Percentiles rank a stretch among this genome's conserved stretches.
Evolutionary conservation across 2,329 filamentous ascomycete genomes (phyloP).

Genomic region (Drechmeria coniospora): DNA sequence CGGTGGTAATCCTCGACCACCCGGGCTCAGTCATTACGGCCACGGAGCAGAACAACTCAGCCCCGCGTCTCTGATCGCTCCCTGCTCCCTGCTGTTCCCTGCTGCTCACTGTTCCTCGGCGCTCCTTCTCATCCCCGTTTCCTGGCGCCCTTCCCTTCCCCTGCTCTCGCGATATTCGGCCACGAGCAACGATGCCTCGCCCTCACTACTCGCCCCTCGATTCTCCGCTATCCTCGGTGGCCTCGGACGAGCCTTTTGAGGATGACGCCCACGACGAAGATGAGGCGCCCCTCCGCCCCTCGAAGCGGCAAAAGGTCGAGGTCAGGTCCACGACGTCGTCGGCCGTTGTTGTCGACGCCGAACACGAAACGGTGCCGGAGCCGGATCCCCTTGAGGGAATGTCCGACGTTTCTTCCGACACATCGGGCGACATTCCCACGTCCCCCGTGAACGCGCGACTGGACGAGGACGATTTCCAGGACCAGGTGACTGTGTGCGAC

Average conservation of each 20-base stretch:
- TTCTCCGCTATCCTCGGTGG: slow-evolving; percentile 32
- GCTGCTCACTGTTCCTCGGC: too few species aligned
- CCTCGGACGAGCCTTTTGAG: slow-evolving; percentile 29
- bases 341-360: slow-evolving; percentile 24
- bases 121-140: too few species aligned
- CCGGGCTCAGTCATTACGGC: not conserved
- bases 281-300: slow-evolving; percentile 23
- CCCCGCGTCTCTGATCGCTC: too few species aligned
- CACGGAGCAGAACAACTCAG: too few species aligned
- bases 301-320: slow-evolving; percentile 32
- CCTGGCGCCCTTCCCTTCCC: not conserved
- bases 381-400: slow-evolving; percentile 39
- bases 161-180: not conserved
- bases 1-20: not conserved
- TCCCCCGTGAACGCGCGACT: slow-evolving; percentile 51
- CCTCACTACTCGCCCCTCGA: slow-evolving; percentile 21
- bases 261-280: slow-evolving; percentile 28
- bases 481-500: slow-evolving; percentile 62
- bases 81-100: too few species aligned
- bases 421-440: slow-evolving; percentile 67
- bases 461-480: slow-evolving; percentile 60
- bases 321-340: slow-evolving; percentile 30
- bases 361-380: slow-evolving; percentile 29
- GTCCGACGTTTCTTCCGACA: slow-evolving; percentile 77
- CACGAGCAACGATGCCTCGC: slow-evolving; percentile 2